A percentile compares a stretch with the other conserved stretches of the same genome.
phyloP scores from a whole-genome alignment of 139 green algal genomes.

The Pleodorina starrii region DNA sequence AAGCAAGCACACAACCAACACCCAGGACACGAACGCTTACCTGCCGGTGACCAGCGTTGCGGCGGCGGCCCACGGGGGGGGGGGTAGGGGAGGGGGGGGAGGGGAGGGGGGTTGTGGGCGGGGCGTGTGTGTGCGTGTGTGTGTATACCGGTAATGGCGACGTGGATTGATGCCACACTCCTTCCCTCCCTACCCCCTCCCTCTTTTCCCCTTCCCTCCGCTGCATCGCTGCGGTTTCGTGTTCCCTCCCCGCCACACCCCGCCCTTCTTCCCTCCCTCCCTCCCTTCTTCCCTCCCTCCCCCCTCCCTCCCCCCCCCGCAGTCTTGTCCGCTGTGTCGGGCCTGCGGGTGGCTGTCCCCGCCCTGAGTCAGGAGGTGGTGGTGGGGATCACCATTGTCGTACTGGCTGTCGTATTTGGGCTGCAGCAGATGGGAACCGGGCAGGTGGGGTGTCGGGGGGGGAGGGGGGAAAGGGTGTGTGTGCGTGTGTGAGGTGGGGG shows the following conservation, averaged over 20 bases:
- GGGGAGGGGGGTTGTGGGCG: too few relatives aligned
- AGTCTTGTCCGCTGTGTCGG: constrained; percentile 56
- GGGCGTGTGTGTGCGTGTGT: background rate
- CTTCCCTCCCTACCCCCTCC: too few relatives aligned
- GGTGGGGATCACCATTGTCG: constrained; percentile 40
- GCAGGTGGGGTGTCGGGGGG: constrained; percentile 18
- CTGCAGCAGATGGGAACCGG: constrained; percentile 72
- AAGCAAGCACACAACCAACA: too few relatives aligned
- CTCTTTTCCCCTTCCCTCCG: background rate
- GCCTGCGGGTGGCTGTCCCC: constrained; percentile 38
- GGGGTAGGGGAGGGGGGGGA: too few relatives aligned
- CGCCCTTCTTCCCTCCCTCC: background rate
- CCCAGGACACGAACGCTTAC: too few relatives aligned
- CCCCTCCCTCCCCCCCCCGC: background rate
- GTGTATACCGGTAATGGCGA: background rate
- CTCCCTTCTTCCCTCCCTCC: background rate
- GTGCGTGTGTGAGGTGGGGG: too few relatives aligned
- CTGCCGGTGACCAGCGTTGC: too few relatives aligned
- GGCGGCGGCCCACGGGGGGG: too few relatives aligned
- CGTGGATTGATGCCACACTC: background rate
- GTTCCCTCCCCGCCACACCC: background rate
- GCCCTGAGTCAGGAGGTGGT: constrained; percentile 23
- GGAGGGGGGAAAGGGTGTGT: background rate
- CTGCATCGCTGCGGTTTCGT: background rate
- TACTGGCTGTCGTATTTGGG: constrained; percentile 68